Evolutionary conservation across 163 green algal species (phyloP), one percentile per base, ranked within the genome.

Genomic region (Scenedesmus sp.): DNA sequence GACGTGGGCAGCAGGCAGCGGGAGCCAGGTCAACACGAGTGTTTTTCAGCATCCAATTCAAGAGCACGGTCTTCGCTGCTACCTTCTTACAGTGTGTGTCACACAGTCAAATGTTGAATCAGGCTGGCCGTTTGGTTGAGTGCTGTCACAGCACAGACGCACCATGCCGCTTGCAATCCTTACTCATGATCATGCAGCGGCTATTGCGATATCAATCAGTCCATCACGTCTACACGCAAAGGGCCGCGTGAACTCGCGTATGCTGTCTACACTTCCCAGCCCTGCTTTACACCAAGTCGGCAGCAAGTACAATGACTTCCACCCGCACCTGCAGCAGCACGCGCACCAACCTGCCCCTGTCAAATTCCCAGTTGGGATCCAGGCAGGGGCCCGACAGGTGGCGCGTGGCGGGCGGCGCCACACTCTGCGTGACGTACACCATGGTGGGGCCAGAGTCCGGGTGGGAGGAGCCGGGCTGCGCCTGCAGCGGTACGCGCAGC

Each of bases 281-380:
- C 65, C 3, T 15, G 26, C 24, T 42, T 78, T 3, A 35, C 59
- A 35, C 20, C 59, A 73, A 7, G 7, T 73, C 3, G 12, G 24
- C 20, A 73, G 59, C 20, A 73, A 13, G 12, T 30, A 73, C 59
- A 73, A 73, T n/a, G 59, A 13, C 3, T 18, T 42, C 24, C 22
- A 43, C n/a, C 59, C 56, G 24, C 40, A 88, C 83, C 83, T 88
- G 83, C 56, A 88, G 56, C 83, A 88, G 56, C 35, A 88, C 83
- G 12, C 84, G 59, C 51, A 89, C 84, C 24, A 65, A 30, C 20
- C 49, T 81, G 26, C 43, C 42, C 49, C n/a, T 82, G 26, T 44
- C 61, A 89, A 89, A 89, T 30, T 82, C 61, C 84, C 84, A 89
- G 84, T 82, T 68, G 30, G n/a, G n/a, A 13, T 89, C 84, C 18